phyloP scores from a whole-genome alignment of 2,329 filamentous ascomycete species.

The Sphaerulina musiva region DNA sequence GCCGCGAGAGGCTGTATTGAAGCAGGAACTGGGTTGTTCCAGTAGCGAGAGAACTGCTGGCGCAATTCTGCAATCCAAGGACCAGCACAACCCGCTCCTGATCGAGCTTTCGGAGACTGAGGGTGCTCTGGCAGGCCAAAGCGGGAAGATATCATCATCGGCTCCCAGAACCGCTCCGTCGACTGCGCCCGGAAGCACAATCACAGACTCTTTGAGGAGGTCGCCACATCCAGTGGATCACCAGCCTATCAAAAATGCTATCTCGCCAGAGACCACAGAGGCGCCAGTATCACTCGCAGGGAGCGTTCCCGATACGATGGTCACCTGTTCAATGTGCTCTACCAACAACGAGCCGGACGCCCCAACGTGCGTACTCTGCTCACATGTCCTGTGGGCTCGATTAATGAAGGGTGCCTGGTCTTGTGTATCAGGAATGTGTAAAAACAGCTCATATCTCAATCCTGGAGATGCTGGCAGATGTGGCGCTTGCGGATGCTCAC shows the following conservation, averaged over 20 bases:
- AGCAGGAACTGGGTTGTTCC: neutral
- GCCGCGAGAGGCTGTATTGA: neutral
- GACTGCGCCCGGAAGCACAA: neutral
- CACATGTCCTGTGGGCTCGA: constrained; percentile 57
- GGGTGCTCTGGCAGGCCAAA: constrained; percentile 5
- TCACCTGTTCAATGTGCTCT: constrained; percentile 57
- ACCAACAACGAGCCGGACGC: constrained; percentile 52
- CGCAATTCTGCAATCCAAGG: neutral
- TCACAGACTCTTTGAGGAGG: neutral
- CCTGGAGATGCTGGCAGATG: constrained; percentile 63
- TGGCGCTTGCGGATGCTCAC: constrained; percentile 55
- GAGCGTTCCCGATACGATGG: constrained; percentile 29
- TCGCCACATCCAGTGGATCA: neutral
- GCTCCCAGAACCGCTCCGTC: neutral
- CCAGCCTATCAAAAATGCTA: neutral
- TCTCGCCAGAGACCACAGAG: neutral
- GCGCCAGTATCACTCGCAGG: neutral
- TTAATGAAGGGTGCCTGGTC: constrained; percentile 56
- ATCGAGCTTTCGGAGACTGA: constrained; percentile 18
- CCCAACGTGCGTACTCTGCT: constrained; percentile 61
- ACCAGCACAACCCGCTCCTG: neutral
- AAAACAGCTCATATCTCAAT: constrained; percentile 56
- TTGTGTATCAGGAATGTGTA: constrained; percentile 54
- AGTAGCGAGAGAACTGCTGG: neutral
- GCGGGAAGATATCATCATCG: neutral